These are phyloP conservation scores for Arctium minus DNA, from an alignment of 129 eudicot species.

Conservation along the genomic window DNA sequence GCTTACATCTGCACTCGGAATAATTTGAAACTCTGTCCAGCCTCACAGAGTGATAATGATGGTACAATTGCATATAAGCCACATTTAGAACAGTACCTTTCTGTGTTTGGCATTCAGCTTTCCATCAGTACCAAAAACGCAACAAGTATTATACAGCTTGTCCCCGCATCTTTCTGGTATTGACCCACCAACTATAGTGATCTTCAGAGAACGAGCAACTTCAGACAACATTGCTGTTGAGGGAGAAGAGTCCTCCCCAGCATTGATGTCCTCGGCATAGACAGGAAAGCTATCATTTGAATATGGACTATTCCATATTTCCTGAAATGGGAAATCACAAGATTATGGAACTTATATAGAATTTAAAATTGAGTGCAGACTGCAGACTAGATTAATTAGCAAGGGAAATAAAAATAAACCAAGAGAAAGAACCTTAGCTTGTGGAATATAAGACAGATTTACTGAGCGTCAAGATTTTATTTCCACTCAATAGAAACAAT, in stretches of 20 bases:
- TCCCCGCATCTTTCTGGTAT: constrained; percentile 85
- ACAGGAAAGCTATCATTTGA: constrained; percentile 90
- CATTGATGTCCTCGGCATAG: constrained; percentile 94
- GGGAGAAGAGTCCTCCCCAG: constrained; percentile 78
- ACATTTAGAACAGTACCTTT: constrained; percentile 50
- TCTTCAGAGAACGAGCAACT: constrained; percentile 65
- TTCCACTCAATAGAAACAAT: not conserved
- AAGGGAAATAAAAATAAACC: not conserved
- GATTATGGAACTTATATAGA: not conserved
- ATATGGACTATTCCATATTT: constrained; percentile 97
- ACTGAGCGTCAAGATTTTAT: not conserved
- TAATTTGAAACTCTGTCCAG: not conserved
- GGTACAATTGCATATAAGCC: not conserved
- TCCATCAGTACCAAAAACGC: constrained; percentile 81
- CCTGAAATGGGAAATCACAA: constrained; percentile 41
- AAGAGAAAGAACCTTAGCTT: not conserved
- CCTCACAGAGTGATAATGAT: not conserved
- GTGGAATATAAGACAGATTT: not conserved
- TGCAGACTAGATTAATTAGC: not conserved
- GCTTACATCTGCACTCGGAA: not conserved
- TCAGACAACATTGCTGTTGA: constrained; percentile 93
- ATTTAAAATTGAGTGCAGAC: not conserved
- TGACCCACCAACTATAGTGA: constrained; percentile 92
- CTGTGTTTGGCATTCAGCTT: constrained; percentile 81
- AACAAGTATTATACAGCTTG: constrained; percentile 81